phyloP scores from a whole-genome alignment of 192 early-diverging fungal species.

The Coemansia erecta region DNA sequence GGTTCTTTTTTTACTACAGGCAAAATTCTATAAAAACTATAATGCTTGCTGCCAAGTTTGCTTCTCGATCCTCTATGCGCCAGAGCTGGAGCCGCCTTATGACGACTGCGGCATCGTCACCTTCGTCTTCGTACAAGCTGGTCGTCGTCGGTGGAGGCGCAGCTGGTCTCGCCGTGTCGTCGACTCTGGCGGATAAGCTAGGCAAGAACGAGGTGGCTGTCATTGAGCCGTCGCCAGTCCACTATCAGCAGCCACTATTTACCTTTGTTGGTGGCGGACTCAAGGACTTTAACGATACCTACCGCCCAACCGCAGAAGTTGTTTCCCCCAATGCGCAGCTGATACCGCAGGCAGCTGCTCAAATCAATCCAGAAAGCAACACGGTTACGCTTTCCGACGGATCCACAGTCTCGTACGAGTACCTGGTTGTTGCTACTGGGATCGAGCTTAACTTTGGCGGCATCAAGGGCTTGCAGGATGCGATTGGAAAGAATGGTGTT shows the following conservation, averaged over 20 bases:
- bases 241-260: constrained; percentile 88
- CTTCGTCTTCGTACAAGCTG: constrained; percentile 51
- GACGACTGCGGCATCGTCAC: constrained; percentile 32
- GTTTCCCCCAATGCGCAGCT: constrained; percentile 73
- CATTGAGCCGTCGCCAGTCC: constrained; percentile 66
- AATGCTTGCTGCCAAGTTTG: constrained; percentile 38
- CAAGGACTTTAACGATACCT: constrained; percentile 70
- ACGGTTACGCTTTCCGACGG: constrained; percentile 66
- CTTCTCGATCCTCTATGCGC: constrained; percentile 11
- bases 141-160: constrained; percentile 55
- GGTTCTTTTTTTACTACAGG: background rate
- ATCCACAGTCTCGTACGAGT: constrained; percentile 60
- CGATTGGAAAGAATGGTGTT: constrained; percentile 79
- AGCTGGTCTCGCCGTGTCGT: constrained; percentile 61
- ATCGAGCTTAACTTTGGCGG: constrained; percentile 75
- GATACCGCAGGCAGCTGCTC: constrained; percentile 68
- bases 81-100: constrained; percentile 28
- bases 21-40: background rate
- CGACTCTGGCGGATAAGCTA: constrained; percentile 63
- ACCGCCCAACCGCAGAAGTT: constrained; percentile 64
- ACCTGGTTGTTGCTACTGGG: constrained; percentile 73
- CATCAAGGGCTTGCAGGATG: constrained; percentile 70
- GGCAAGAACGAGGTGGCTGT: constrained; percentile 68
- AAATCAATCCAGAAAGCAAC: constrained; percentile 69
- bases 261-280: constrained; percentile 87